Evolutionary conservation across 495 filamentous ascomycete species (phyloP), one percentile per base, ranked within the genome.

Genomic region (Tetracladium marchalianum): DNA sequence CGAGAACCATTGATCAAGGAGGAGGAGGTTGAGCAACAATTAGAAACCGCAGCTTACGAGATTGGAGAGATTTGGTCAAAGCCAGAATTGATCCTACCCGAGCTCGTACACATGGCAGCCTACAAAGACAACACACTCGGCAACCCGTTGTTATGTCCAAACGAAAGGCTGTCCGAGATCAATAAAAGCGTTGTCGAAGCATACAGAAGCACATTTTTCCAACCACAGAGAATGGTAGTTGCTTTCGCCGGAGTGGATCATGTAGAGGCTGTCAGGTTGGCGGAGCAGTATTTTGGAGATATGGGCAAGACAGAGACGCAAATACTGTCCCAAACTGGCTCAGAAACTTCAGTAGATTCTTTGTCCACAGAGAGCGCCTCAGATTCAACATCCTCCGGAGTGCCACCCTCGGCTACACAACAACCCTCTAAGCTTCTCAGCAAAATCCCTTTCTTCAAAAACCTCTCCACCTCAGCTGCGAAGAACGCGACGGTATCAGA

Each of bases 31-130:
- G 59, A 72, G 31, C 76, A 85, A 54, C 90, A 99, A 63, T 71
- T 99, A 12, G 77, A 84, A 56, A 95, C 88, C 15, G 92, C 90
- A 2, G 80, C 86, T 37, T 99, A 97, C 54, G 92, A 99, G 66
- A 93, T 99, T 57, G 76, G 75, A 18, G 92, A 99, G 68, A 99
- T 99, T 43, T 99, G 92, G 93, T 84, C 85, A 34, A 96, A 89
- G 69, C 89, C 92, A 4, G 90, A 97, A 55, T 73, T 99, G 44
- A 97, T 99, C 53, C 65, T 99, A 41, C 93, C 93, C 6, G 92
- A 99, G 66, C 62, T 99, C 59, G 80, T 95, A 39, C 93, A 99
- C 59, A 88, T 85, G 73, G 86, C 90, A 1, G 92, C 90, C 3
- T 99, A 87, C 67, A 88, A 87, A 67, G 81, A 84, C 57, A 97